Conservation (phyloP, 202 grass and related monocot species). For the Musa balbisiana region DNA sequence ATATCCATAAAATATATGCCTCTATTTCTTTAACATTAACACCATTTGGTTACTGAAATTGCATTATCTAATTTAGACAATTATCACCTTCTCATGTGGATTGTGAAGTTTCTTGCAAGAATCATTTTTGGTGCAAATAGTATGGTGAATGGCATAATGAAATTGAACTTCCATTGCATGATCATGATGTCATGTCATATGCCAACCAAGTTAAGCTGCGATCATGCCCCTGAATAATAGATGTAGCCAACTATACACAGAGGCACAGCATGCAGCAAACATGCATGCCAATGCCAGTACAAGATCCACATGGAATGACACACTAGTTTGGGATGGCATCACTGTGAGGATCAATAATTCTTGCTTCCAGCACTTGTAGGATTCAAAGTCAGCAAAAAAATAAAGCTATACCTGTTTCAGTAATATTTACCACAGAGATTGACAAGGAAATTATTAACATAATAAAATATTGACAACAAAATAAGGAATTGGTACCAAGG, state of each 20-base stretch:
- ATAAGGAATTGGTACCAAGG: conserved; percentile 62
- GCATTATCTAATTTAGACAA: background rate
- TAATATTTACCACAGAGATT: background rate
- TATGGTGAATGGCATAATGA: no score
- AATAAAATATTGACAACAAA: conserved; percentile 1
- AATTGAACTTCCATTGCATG: no score
- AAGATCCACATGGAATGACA: background rate
- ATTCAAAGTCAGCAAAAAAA: background rate
- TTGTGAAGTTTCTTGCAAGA: background rate
- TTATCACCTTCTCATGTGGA: background rate
- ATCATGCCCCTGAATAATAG: no score
- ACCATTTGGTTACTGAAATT: background rate
- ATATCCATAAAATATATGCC: background rate
- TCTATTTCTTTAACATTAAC: background rate
- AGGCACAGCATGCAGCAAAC: background rate
- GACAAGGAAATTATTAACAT: background rate
- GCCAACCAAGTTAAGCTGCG: no score
- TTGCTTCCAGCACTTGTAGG: no score
- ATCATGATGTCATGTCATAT: no score
- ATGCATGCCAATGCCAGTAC: background rate
- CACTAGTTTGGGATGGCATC: background rate
- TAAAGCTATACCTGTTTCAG: background rate
- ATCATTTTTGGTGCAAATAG: no score
- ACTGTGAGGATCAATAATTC: no score
- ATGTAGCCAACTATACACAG: background rate